phyloP scores from a whole-genome alignment of 495 filamentous ascomycete genomes.

The Penicillium paradoxum region DNA sequence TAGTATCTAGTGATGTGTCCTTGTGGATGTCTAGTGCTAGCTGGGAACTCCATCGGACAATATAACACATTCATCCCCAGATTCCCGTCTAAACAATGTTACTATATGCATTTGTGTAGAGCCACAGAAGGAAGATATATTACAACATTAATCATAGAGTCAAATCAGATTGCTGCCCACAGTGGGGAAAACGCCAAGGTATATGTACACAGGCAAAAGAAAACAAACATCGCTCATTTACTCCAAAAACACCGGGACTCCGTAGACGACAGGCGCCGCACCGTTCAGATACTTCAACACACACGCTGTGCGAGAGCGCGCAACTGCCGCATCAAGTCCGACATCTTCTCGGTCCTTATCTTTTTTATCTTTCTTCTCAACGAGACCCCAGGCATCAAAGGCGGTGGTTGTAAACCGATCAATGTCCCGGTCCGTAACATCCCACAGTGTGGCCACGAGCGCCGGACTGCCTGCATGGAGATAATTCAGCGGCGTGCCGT shows the following conservation, averaged over 20 bases:
- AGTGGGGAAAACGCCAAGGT: conserved; percentile 15
- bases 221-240: conserved; percentile 16
- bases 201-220: background rate
- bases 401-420: conserved; percentile 77
- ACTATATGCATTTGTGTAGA: too few relatives aligned
- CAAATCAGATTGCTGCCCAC: conserved; percentile 16
- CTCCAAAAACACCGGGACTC: conserved; percentile 80
- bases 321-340: conserved; percentile 73
- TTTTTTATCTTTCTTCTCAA: conserved; percentile 29
- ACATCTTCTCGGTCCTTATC: conserved; percentile 16
- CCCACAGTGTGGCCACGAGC: conserved; percentile 88
- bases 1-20: too few relatives aligned
- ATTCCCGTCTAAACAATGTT: too few relatives aligned
- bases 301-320: conserved; percentile 65
- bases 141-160: conserved; percentile 1
- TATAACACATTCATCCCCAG: too few relatives aligned
- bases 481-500: conserved; percentile 86
- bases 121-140: background rate
- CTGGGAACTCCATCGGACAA: too few relatives aligned
- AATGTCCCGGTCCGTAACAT: conserved; percentile 95
- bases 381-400: conserved; percentile 81
- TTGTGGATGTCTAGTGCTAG: too few relatives aligned
- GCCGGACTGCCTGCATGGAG: conserved; percentile 79
- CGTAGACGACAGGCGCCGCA: conserved; percentile 89
- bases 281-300: conserved; percentile 86